Conservation (phyloP, 495 filamentous ascomycete species). For the Penicillium cataractarum region DNA sequence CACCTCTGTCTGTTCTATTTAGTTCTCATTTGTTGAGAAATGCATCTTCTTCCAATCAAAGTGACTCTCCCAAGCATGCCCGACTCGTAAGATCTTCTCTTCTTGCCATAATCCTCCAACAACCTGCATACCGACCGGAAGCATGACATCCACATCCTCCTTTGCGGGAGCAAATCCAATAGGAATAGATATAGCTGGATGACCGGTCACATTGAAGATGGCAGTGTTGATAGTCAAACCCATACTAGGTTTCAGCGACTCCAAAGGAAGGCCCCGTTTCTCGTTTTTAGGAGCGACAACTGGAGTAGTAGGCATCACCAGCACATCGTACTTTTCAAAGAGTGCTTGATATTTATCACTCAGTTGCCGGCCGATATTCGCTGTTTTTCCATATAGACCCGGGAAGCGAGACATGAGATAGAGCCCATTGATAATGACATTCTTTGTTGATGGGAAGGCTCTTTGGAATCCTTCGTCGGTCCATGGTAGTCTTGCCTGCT, state of each 20-base stretch:
- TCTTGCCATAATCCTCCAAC: constrained; percentile 50
- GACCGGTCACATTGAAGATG: constrained; percentile 59
- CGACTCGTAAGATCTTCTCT: constrained; percentile 49
- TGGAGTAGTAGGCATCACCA: constrained; percentile 55
- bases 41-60: constrained; percentile 51
- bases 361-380: constrained; percentile 45
- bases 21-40: constrained; percentile 14
- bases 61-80: constrained; percentile 54
- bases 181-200: constrained; percentile 60
- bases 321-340: constrained; percentile 46
- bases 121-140: constrained; percentile 63
- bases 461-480: constrained; percentile 35
- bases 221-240: constrained; percentile 58
- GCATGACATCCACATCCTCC: constrained; percentile 46
- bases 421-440: constrained; percentile 47
- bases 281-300: constrained; percentile 43
- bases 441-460: constrained; percentile 46
- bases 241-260: constrained; percentile 43
- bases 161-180: constrained; percentile 51
- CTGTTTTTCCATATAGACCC: constrained; percentile 43
- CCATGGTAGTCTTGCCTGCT: constrained; percentile 35
- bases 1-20: not conserved
- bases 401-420: constrained; percentile 45
- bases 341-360: constrained; percentile 49
- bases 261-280: constrained; percentile 40